Base-by-base conservation (phyloP, 495 filamentous ascomycete genomes). In the Penicillium egyptiacum region DNA sequence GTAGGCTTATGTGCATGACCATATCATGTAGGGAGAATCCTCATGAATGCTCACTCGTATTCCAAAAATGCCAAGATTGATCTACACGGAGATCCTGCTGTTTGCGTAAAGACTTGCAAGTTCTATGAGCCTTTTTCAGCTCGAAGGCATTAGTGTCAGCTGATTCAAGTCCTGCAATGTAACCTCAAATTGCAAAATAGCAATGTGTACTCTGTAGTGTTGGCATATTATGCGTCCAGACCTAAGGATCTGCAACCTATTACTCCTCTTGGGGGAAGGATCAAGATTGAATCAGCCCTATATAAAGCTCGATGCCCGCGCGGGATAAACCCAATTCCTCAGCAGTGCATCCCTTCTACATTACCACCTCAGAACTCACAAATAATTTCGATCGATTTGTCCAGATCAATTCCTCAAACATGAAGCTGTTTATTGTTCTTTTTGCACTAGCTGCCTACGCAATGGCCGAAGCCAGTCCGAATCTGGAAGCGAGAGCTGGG, bases 401-500 rank as follows among this genome's bases (percentile, higher is more conserved):
- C 22, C 10, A 23, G 23, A 11, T 5, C 9, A 16, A 20, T 22
- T 14, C 3, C 19, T 12, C 19, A 5, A 54, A 19, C 16, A 55
- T 55, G 53, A 55, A 55, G 20, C 8, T 55, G 5, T 55, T n/a
- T 14, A 47, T 55, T n/a, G 25, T 23, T 3, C 28, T 55, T 4
- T 20, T 55, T 25, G 53, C 30, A 11, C 30, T 55, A 3, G 53
- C 53, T 28, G 53, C 42, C 19, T 55, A 11, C 11, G 42, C 42
- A 26, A 37, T 46, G 19, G 53, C 53, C 28, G 53, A 55, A 6
- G 53, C 53, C 7, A n/a, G 30, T 16, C 42, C 30, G 8, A 47
- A 39, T 17, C 53, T 55, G 26, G 41, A 55, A 47, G 53, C 26
- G 16, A 46, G 53, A 55, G 53, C 30, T n/a, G 53, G 53, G 30